Base-by-base conservation (phyloP, 768 basidiomycete species). In the Thelephora aurantiotincta region DNA sequence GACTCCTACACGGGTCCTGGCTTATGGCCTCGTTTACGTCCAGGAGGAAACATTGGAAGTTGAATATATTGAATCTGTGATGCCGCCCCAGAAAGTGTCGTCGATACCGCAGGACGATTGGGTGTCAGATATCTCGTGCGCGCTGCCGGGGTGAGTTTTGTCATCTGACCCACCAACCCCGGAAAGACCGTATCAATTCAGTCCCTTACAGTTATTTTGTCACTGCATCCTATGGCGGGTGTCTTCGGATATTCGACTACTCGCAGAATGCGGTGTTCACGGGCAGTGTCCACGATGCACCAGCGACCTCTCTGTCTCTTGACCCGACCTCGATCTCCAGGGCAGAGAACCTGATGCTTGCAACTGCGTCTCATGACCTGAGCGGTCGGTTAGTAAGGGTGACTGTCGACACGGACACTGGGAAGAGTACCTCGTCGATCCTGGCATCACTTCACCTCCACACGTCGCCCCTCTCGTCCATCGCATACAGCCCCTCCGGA, bases 11-110 rank as follows among this genome's bases (percentile, higher is more conserved):
- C 33, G 26, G 5, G 26, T 4, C 9, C 9, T 30, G 26, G 26
- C 9, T 30, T 4, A 30, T 50, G 48, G 13, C 18, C 16, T 48
- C n/a, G 47, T 33, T 34, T 33, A n/a, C 37, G 35, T 47, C 46
- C 46, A 88, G 82, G 89, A 93, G 73, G 85, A 90, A 63, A 90
- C 86, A 2, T 74, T 96, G 18, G 82, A 93, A 57, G 77, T 96
- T 41, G 91, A 94, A 63, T 94, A 94, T 65, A 80, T 96, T 49
- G 82, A 90, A 63, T 87, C 83, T 13, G 72, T 93, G 1, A 69
- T 94, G 61, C 90, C 92, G 0, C 92, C 91, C 0, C 76, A 88
- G 59, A 78, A 80, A 51, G 75, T 90, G 63, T 74, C 82, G 0
- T 73, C 81, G 43, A 67, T 90, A 46, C 82, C 86, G 1, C 86